Evolutionary conservation across 2,329 filamentous ascomycete species (phyloP).

Genomic region (Phaeosphaeria sp.): DNA sequence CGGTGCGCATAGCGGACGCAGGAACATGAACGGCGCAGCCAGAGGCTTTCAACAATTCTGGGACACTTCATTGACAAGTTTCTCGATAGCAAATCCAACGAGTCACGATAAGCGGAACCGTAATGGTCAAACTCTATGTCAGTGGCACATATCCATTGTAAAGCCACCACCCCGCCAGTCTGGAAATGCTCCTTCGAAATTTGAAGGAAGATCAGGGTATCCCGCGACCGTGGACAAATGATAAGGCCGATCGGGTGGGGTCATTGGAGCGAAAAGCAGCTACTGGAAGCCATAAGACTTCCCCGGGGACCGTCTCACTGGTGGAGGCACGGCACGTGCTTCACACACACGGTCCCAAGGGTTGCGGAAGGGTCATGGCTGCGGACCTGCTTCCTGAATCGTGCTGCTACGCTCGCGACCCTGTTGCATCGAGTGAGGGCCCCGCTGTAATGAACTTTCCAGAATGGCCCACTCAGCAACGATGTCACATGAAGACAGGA

Average conservation of each 20-base stretch:
- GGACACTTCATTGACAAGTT: constrained; percentile 10
- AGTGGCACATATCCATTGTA: constrained; percentile 8
- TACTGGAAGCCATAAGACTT: constrained; percentile 47
- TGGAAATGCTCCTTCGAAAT: constrained; percentile 30
- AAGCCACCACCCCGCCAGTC: constrained; percentile 34
- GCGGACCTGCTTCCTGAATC: constrained; percentile 40
- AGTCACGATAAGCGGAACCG: constrained; percentile 23
- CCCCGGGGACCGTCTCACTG: constrained; percentile 45
- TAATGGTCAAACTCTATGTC: constrained; percentile 21
- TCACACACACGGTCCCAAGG: constrained; percentile 20
- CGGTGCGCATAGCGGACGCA: constrained; percentile 14
- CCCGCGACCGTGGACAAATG: constrained; percentile 41
- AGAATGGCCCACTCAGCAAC: constrained; percentile 29
- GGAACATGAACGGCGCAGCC: constrained; percentile 9
- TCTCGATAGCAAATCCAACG: constrained; percentile 16
- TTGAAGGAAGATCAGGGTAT: constrained; percentile 44
- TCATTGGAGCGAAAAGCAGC: constrained; percentile 28
- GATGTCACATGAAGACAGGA: constrained; percentile 13
- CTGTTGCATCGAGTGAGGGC: constrained; percentile 32
- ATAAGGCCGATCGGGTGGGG: constrained; percentile 45
- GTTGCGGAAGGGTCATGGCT: constrained; percentile 30
- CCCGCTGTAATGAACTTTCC: constrained; percentile 40
- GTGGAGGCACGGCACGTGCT: constrained; percentile 31
- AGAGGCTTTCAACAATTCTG: constrained; percentile 12
- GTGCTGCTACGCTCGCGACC: constrained; percentile 25